phyloP scores from a whole-genome alignment of 257 asterid species.

The Craterostigma plantagineum region DNA sequence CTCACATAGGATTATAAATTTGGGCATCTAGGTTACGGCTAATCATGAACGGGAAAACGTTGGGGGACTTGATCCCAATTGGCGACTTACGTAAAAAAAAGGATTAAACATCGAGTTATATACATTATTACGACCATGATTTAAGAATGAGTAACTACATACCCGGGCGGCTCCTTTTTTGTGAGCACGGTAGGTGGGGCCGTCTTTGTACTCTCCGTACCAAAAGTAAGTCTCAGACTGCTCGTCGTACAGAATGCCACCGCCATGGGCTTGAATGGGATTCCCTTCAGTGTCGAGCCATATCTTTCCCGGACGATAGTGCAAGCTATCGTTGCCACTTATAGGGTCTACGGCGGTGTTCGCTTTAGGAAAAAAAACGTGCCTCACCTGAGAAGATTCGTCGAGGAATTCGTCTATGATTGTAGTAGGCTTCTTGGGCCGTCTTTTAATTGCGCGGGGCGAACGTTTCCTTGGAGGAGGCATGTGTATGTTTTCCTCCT shows the following conservation, averaged over 20 bases:
- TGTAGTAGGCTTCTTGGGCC: slow-evolving; percentile 48
- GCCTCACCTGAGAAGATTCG: slow-evolving; percentile 69
- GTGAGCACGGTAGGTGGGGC: slow-evolving; percentile 94
- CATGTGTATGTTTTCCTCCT: slow-evolving; percentile 65
- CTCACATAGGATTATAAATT: too few relatives aligned
- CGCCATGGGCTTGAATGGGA: slow-evolving; percentile 98
- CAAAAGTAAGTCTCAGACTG: slow-evolving; percentile 56
- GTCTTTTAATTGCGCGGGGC: slow-evolving; percentile 83
- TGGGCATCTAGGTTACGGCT: too few relatives aligned
- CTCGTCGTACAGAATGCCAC: slow-evolving; percentile 78
- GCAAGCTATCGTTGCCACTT: slow-evolving; percentile 32
- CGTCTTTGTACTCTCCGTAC: slow-evolving; percentile 98
- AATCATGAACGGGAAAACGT: too few relatives aligned
- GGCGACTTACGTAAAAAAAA: too few relatives aligned
- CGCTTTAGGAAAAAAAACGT: slow-evolving; percentile 54
- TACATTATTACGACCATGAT: neutral
- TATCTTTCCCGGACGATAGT: slow-evolving; percentile 66
- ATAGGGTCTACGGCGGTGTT: slow-evolving; percentile 48
- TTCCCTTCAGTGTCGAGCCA: slow-evolving; percentile 94
- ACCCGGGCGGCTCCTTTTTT: slow-evolving; percentile 93
- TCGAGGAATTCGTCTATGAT: slow-evolving; percentile 82
- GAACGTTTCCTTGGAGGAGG: slow-evolving; percentile 79
- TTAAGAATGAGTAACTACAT: slow-evolving; percentile 12
- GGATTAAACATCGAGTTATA: too few relatives aligned
- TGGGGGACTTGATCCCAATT: too few relatives aligned